These are phyloP conservation scores for Castanea crenata DNA, from an alignment of 306 rosid species.

Conservation along the genomic window DNA sequence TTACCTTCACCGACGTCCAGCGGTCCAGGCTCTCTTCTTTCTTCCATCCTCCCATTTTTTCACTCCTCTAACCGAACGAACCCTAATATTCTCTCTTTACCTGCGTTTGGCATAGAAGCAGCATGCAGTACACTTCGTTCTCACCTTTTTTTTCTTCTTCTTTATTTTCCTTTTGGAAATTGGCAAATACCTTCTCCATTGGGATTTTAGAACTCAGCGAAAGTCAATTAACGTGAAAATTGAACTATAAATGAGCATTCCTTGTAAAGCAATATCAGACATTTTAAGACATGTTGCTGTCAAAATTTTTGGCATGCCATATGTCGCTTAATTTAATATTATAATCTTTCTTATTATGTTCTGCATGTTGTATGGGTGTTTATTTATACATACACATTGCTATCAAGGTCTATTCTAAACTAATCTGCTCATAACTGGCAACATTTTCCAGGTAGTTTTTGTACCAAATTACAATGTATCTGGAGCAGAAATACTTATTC, in stretches of 20 bases:
- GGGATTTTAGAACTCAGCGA: neutral
- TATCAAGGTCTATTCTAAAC: neutral
- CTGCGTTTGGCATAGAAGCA: neutral
- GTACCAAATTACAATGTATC: slow-evolving; percentile 95
- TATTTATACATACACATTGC: no score
- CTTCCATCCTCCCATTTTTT: no score
- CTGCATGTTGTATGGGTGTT: neutral
- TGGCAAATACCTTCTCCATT: neutral
- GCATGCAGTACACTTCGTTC: neutral
- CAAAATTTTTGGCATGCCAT: neutral
- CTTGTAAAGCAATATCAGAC: neutral
- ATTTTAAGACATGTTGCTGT: neutral
- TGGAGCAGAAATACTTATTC: slow-evolving; percentile 91
- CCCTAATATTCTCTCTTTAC: neutral
- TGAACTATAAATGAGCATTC: neutral
- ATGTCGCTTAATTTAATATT: neutral
- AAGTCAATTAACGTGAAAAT: neutral
- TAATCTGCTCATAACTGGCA: slow-evolving; percentile 7
- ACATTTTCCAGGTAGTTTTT: slow-evolving; percentile 71
- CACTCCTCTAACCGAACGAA: no score
- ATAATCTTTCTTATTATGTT: neutral
- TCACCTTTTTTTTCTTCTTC: neutral
- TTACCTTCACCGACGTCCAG: no score
- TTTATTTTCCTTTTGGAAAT: neutral
- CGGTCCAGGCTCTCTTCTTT: no score